A percentile compares a stretch with the other conserved stretches of the same genome.
Conservation (phyloP, 2,329 filamentous ascomycete genomes). For the Rutstroemia sydowiana region DNA sequence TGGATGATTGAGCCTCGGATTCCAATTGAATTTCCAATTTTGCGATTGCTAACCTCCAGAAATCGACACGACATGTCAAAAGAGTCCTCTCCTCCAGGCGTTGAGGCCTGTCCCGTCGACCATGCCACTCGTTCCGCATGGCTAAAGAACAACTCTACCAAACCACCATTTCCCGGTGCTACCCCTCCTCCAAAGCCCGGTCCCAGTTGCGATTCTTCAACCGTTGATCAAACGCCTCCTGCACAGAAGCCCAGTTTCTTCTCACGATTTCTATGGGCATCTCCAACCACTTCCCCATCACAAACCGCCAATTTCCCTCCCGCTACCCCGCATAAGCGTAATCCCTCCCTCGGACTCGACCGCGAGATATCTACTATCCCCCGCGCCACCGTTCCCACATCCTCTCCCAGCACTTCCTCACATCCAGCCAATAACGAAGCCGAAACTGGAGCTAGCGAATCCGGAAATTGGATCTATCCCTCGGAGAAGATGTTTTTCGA, state of each 20-base stretch:
- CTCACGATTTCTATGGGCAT: constrained; percentile 16
- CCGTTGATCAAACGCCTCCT: constrained; percentile 34
- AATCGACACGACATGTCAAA: constrained; percentile 23
- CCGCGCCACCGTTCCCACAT: constrained; percentile 40
- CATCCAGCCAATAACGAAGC: constrained; percentile 66
- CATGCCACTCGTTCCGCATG: constrained; percentile 82
- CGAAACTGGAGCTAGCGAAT: constrained; percentile 61
- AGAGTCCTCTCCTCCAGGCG: constrained; percentile 23
- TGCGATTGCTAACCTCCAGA: background rate
- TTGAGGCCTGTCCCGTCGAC: constrained; percentile 73
- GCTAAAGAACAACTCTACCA: constrained; percentile 44
- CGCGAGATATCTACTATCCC: constrained; percentile 78
- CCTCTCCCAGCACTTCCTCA: constrained; percentile 14
- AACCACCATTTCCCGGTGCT: constrained; percentile 22
- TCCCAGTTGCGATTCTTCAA: constrained; percentile 30
- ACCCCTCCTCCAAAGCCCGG: constrained; percentile 26
- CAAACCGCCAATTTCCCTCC: constrained; percentile 52
- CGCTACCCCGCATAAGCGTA: constrained; percentile 69
- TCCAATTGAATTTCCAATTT: background rate
- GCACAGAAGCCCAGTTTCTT: constrained; percentile 18
- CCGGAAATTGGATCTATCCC: constrained; percentile 95
- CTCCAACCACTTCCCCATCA: constrained; percentile 5
- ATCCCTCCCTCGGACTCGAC: constrained; percentile 48
- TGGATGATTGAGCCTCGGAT: too few relatives aligned
- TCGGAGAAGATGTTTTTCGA: constrained; percentile 98